phyloP scores from a whole-genome alignment of 148 eudicot genomes.

The Dianthus caryophyllus region DNA sequence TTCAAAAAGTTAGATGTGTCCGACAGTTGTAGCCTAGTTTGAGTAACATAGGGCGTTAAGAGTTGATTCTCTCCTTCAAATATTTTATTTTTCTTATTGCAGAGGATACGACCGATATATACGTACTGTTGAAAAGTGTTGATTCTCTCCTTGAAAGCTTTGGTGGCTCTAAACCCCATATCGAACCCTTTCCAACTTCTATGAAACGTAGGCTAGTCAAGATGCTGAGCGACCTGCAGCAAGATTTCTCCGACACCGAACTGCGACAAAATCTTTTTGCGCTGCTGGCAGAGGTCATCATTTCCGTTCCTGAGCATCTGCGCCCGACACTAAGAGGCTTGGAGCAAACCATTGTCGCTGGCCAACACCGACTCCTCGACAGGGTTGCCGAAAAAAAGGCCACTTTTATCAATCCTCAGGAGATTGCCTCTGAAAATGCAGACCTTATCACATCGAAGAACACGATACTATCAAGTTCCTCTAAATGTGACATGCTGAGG shows the following conservation, averaged over 20 bases:
- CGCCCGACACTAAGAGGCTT: neutral
- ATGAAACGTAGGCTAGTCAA: neutral
- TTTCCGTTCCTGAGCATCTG: neutral
- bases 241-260: neutral
- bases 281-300: neutral
- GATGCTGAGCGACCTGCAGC: neutral
- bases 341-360: neutral
- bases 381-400: neutral
- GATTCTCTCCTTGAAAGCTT: neutral
- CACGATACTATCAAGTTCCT: neutral
- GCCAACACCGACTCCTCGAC: neutral
- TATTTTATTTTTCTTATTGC: neutral
- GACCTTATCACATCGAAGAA: constrained; percentile 4
- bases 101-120: neutral
- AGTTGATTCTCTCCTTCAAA: too few relatives aligned
- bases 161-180: neutral
- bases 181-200: neutral
- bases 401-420: neutral
- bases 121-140: neutral
- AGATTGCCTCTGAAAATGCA: neutral
- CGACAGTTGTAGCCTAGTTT: too few relatives aligned
- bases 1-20: too few relatives aligned
- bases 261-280: neutral
- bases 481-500: neutral
- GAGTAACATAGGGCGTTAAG: too few relatives aligned